These are phyloP conservation scores for Penium margaritaceum DNA, from an alignment of 139 green algal genomes.

Conservation along the genomic window DNA sequence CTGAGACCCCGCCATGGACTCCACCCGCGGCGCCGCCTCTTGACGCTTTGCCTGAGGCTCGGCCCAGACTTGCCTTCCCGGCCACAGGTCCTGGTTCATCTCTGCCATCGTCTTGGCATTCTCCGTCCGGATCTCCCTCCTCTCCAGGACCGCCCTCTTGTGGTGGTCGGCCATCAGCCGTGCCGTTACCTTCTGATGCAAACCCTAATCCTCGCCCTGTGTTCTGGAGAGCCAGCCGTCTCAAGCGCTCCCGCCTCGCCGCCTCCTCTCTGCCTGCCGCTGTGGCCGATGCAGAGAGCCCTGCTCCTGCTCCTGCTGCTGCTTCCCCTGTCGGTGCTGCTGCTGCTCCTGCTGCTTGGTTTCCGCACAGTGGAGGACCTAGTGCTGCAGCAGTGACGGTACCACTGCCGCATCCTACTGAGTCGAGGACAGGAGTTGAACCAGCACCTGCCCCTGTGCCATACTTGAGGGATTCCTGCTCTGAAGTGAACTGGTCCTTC, in stretches of 20 bases:
- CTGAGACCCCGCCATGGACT: too few species aligned
- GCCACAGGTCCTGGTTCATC: too few species aligned
- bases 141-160: background rate
- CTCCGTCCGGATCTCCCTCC: too few species aligned
- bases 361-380: background rate
- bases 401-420: background rate
- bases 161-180: background rate
- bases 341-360: background rate
- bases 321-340: background rate
- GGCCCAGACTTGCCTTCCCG: too few species aligned
- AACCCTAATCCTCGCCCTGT: too few species aligned
- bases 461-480: too few species aligned
- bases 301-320: background rate
- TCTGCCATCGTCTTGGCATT: too few species aligned
- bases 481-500: too few species aligned
- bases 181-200: background rate
- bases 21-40: background rate
- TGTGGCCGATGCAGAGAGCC: background rate
- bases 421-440: background rate
- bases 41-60: too few species aligned
- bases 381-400: background rate
- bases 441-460: background rate
- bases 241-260: background rate
- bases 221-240: too few species aligned
- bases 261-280: background rate